Evolutionary conservation across 495 filamentous ascomycete genomes (phyloP).

Genomic region (Niebla homalea): DNA sequence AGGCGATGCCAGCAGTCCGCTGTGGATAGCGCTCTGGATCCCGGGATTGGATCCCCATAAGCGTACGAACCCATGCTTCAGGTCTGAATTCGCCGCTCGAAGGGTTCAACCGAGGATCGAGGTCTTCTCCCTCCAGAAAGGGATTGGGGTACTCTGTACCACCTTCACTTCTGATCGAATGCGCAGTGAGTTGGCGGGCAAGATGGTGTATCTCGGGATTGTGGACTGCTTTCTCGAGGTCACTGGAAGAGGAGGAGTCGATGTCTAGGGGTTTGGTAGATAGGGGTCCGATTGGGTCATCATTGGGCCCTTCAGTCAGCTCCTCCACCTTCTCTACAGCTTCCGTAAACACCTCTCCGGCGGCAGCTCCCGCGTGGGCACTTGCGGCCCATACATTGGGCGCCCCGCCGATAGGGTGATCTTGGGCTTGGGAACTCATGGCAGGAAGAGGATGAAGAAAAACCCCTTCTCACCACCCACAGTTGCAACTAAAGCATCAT

Average conservation of each 20-base stretch:
- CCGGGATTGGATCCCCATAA: conserved; percentile 33
- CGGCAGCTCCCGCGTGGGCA: conserved; percentile 14
- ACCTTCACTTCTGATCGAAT: conserved; percentile 29
- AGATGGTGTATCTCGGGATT: conserved; percentile 32
- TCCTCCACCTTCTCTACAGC: conserved; percentile 8
- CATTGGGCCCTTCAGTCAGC: background rate
- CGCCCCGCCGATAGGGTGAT: background rate
- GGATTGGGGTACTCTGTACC: conserved; percentile 28
- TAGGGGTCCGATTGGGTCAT: background rate
- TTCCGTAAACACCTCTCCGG: conserved; percentile 3
- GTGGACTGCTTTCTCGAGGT: conserved; percentile 21
- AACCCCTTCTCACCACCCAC: too few relatives aligned
- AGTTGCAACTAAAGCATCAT: too few relatives aligned
- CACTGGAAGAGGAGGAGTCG: conserved; percentile 10
- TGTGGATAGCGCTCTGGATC: conserved; percentile 34
- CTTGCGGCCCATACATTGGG: conserved; percentile 8
- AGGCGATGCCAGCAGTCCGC: conserved; percentile 33
- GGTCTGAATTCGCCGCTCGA: conserved; percentile 34
- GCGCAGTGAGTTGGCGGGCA: conserved; percentile 34
- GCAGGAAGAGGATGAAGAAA: too few relatives aligned
- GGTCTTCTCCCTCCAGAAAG: conserved; percentile 26
- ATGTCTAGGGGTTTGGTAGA: background rate
- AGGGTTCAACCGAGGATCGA: conserved; percentile 34
- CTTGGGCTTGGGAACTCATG: too few relatives aligned
- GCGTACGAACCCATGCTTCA: conserved; percentile 38